Percentiles rank a stretch among this genome's conserved stretches.
These are phyloP conservation scores for Lojkania enalia DNA, from an alignment of 2,329 filamentous ascomycete genomes.

Conservation along the genomic window DNA sequence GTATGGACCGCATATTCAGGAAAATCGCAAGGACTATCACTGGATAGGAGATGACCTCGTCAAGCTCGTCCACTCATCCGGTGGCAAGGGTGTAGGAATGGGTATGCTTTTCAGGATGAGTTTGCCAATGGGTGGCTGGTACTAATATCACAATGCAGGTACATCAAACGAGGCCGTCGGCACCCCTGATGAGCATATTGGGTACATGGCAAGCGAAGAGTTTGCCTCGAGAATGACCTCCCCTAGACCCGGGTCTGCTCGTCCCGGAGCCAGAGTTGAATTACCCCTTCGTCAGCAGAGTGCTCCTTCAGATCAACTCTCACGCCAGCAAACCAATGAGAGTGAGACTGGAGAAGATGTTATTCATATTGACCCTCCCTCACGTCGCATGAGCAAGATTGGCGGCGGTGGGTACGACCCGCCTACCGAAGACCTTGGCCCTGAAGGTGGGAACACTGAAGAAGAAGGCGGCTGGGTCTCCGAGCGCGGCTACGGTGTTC, in stretches of 20 bases:
- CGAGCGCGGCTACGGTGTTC: conserved; percentile 67
- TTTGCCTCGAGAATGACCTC: conserved; percentile 76
- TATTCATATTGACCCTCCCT: conserved; percentile 77
- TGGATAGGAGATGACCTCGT: conserved; percentile 90
- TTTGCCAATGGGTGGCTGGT: conserved; percentile 45
- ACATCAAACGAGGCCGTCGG: conserved; percentile 65
- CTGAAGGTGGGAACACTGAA: conserved; percentile 49
- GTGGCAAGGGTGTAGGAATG: conserved; percentile 53
- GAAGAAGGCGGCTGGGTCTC: conserved; percentile 57
- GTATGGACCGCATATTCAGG: conserved; percentile 62
- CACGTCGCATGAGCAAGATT: conserved; percentile 49
- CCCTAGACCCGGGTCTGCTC: conserved; percentile 59
- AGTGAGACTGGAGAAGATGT: conserved; percentile 60
- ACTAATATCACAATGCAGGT: conserved; percentile 60
- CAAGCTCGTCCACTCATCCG: conserved; percentile 79
- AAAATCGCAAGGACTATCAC: conserved; percentile 72
- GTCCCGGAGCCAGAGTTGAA: conserved; percentile 48
- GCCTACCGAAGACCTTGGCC: conserved; percentile 56
- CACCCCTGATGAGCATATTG: conserved; percentile 88
- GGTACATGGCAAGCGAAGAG: conserved; percentile 83
- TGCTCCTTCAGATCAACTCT: conserved; percentile 50
- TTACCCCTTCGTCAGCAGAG: conserved; percentile 57
- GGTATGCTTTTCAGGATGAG: conserved; percentile 48
- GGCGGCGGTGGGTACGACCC: conserved; percentile 56
- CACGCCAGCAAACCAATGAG: conserved; percentile 44